A percentile compares a stretch with the other conserved stretches of the same genome.
phyloP scores from a whole-genome alignment of 2,329 filamentous ascomycete species.

The Myriosclerotinia curreyana region DNA sequence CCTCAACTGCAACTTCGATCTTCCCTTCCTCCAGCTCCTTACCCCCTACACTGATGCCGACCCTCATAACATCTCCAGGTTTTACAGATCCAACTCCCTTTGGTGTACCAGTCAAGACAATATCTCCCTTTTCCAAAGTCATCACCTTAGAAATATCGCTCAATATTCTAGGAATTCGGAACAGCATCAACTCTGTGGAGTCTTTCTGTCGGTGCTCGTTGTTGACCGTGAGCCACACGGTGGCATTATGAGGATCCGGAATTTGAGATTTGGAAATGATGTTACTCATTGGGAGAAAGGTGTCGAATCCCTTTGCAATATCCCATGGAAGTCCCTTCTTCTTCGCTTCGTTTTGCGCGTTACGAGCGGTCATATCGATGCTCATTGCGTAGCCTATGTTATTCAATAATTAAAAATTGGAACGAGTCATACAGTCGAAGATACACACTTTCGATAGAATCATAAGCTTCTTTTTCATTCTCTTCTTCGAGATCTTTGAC shows the following conservation, averaged over 20 bases:
- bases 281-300: slow-evolving; percentile 84
- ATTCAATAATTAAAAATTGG: slow-evolving; percentile 22
- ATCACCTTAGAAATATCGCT: slow-evolving; percentile 93
- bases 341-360: slow-evolving; percentile 95
- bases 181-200: slow-evolving; percentile 91
- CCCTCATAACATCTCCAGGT: slow-evolving; percentile 82
- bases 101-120: slow-evolving; percentile 94
- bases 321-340: slow-evolving; percentile 94
- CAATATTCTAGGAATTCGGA: slow-evolving; percentile 80
- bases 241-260: slow-evolving; percentile 81
- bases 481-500: slow-evolving; percentile 71
- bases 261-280: slow-evolving; percentile 78
- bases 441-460: slow-evolving; percentile 71
- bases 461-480: slow-evolving; percentile 73
- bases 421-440: not conserved
- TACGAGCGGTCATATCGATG: slow-evolving; percentile 97
- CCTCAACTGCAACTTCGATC: slow-evolving; percentile 80
- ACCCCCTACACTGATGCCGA: slow-evolving; percentile 74
- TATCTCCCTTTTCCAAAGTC: slow-evolving; percentile 87
- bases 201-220: slow-evolving; percentile 74
- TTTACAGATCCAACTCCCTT: slow-evolving; percentile 89
- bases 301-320: slow-evolving; percentile 97
- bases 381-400: slow-evolving; percentile 74
- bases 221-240: slow-evolving; percentile 85
- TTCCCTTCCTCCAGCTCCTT: slow-evolving; percentile 80